These are phyloP conservation scores for Echinochloa phyllopogon DNA, from an alignment of 176 grass and related monocot genomes.

Conservation along the genomic window DNA sequence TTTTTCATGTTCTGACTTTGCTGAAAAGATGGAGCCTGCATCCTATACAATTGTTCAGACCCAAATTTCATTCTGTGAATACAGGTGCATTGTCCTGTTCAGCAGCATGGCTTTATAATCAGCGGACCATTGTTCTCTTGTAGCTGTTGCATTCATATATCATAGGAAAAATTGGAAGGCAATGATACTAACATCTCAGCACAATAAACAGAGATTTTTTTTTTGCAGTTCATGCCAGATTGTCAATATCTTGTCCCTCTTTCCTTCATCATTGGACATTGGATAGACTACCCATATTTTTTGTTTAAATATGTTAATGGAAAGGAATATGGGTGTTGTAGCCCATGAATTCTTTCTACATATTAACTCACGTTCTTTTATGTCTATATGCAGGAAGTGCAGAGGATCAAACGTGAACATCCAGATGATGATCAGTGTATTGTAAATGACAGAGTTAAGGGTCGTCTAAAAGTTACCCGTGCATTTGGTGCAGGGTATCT, in stretches of 20 bases:
- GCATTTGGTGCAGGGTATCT: slow-evolving; percentile 95
- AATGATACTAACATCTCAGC: neutral
- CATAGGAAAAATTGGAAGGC: neutral
- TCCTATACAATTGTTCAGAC: slow-evolving; percentile 4
- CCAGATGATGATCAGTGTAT: slow-evolving; percentile 86
- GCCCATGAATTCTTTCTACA: neutral
- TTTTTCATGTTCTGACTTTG: slow-evolving; percentile 1
- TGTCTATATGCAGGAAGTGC: slow-evolving; percentile 70
- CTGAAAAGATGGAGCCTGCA: slow-evolving; percentile 1
- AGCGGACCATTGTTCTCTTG: neutral
- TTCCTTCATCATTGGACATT: slow-evolving; percentile 6
- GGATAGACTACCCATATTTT: neutral
- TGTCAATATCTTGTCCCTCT: neutral
- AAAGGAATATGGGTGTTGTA: neutral
- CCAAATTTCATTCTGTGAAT: slow-evolving; percentile 8
- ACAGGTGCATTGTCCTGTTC: neutral
- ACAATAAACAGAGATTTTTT: neutral
- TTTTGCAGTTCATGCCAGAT: neutral
- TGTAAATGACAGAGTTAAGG: slow-evolving; percentile 92
- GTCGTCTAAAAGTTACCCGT: slow-evolving; percentile 84
- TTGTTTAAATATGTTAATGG: neutral
- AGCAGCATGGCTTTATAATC: neutral
- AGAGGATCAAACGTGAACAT: slow-evolving; percentile 82
- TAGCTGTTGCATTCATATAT: slow-evolving; percentile 1
- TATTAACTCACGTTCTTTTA: slow-evolving; percentile 8